Evolutionary conservation across 2,329 filamentous ascomycete genomes (phyloP).

Genomic region (Fusarium sp.): DNA sequence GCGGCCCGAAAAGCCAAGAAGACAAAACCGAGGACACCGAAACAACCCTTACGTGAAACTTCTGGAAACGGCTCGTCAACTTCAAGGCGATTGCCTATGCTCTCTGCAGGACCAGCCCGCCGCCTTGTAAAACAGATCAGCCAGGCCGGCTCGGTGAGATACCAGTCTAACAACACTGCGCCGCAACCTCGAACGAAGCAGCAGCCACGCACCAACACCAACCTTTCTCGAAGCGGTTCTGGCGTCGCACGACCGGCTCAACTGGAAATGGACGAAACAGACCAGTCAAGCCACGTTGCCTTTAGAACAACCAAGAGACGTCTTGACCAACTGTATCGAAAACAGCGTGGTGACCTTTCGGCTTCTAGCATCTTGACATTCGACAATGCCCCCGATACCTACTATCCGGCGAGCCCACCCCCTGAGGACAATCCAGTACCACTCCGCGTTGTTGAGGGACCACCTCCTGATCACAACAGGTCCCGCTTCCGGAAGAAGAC

Average conservation of each 20-base stretch:
- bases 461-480: slow-evolving; percentile 20
- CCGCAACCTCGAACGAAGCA: background rate
- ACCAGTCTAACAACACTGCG: slow-evolving; percentile 19
- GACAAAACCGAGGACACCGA: slow-evolving; percentile 11
- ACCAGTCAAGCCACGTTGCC: slow-evolving; percentile 49
- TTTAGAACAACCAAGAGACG: slow-evolving; percentile 66
- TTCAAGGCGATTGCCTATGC: background rate
- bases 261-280: slow-evolving; percentile 61
- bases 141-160: slow-evolving; percentile 45
- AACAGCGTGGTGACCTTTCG: slow-evolving; percentile 46
- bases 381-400: slow-evolving; percentile 24
- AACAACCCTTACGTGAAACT: slow-evolving; percentile 36
- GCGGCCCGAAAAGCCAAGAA: slow-evolving; percentile 33
- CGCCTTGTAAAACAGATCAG: slow-evolving; percentile 48
- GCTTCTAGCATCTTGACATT: slow-evolving; percentile 33
- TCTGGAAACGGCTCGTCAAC: slow-evolving; percentile 37
- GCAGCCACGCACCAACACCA: slow-evolving; percentile 4
- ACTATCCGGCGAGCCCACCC: slow-evolving; percentile 35
- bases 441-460: slow-evolving; percentile 29
- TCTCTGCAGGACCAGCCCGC: slow-evolving; percentile 26
- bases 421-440: slow-evolving; percentile 41
- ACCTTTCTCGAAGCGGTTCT: slow-evolving; percentile 26
- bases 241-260: slow-evolving; percentile 62
- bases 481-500: slow-evolving; percentile 58
- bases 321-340: slow-evolving; percentile 67